Evolutionary conservation across 2,329 filamentous ascomycete species (phyloP).

Genomic region (Curvularia sp.): DNA sequence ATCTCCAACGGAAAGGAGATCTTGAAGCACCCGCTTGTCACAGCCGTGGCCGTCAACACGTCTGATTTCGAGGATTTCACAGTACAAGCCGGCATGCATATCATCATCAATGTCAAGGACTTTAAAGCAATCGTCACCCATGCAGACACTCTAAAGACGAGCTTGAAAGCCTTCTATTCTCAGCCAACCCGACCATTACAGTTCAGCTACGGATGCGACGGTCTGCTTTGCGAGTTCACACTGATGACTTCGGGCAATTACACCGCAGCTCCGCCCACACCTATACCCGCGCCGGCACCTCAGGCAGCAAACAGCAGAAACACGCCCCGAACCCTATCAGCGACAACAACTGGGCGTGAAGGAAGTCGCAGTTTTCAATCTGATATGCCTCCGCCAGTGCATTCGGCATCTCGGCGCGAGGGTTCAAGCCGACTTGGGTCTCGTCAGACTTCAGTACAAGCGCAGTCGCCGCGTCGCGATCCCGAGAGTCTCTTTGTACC

Average conservation of each 20-base stretch:
- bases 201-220: slow-evolving; percentile 72
- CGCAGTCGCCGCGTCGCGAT: slow-evolving; percentile 57
- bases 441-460: slow-evolving; percentile 29
- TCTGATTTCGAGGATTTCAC: slow-evolving; percentile 79
- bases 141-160: slow-evolving; percentile 72
- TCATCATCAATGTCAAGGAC: slow-evolving; percentile 82
- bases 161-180: slow-evolving; percentile 73
- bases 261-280: slow-evolving; percentile 45
- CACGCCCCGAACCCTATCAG: slow-evolving; percentile 39
- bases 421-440: slow-evolving; percentile 41
- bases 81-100: slow-evolving; percentile 77
- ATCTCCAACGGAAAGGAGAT: slow-evolving; percentile 75
- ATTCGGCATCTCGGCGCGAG: slow-evolving; percentile 41
- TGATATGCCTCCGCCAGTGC: slow-evolving; percentile 55
- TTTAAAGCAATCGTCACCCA: slow-evolving; percentile 81
- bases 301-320: slow-evolving; percentile 40
- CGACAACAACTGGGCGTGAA: slow-evolving; percentile 24
- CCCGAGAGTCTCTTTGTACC: slow-evolving; percentile 76
- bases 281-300: slow-evolving; percentile 24
- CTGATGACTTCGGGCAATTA: slow-evolving; percentile 80
- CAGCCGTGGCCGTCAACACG: slow-evolving; percentile 77
- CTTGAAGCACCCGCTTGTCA: slow-evolving; percentile 80
- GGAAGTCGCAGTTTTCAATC: slow-evolving; percentile 36
- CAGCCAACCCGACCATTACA: slow-evolving; percentile 74
- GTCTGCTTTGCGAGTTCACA: slow-evolving; percentile 76